Conservation (phyloP, 345 rosid species). For the Citrus trifoliata region DNA sequence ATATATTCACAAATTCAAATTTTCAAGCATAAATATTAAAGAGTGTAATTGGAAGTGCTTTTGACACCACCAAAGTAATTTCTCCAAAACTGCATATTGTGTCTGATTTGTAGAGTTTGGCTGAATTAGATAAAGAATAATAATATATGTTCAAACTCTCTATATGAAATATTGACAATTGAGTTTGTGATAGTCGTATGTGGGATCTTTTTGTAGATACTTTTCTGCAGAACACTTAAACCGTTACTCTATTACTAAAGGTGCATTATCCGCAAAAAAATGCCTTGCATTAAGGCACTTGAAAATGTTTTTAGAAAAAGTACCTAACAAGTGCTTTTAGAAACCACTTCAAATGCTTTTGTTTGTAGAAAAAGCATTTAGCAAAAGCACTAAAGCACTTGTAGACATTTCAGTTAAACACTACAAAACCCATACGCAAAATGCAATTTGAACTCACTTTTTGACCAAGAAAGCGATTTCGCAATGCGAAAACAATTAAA, state of each 20-base stretch:
- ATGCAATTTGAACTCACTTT: background rate
- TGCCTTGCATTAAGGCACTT: background rate
- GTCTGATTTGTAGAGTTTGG: background rate
- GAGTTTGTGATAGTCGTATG: background rate
- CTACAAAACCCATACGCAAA: background rate
- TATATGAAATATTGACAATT: too few species aligned
- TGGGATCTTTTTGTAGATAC: background rate
- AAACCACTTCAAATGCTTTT: background rate
- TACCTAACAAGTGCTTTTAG: background rate
- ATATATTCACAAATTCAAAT: background rate
- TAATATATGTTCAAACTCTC: too few species aligned
- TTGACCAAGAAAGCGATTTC: background rate
- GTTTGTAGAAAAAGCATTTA: background rate
- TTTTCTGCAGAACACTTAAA: too few species aligned
- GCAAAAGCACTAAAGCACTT: background rate
- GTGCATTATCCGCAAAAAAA: background rate
- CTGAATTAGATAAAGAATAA: background rate
- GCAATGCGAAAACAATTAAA: background rate
- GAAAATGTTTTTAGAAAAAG: background rate
- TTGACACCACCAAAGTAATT: background rate
- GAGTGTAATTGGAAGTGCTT: background rate
- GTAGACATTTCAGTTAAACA: background rate
- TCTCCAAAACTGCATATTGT: background rate
- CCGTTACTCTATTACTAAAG: background rate
- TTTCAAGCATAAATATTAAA: background rate